Conservation (phyloP, 2,329 filamentous ascomycete genomes). For the Fusarium denticulatum region DNA sequence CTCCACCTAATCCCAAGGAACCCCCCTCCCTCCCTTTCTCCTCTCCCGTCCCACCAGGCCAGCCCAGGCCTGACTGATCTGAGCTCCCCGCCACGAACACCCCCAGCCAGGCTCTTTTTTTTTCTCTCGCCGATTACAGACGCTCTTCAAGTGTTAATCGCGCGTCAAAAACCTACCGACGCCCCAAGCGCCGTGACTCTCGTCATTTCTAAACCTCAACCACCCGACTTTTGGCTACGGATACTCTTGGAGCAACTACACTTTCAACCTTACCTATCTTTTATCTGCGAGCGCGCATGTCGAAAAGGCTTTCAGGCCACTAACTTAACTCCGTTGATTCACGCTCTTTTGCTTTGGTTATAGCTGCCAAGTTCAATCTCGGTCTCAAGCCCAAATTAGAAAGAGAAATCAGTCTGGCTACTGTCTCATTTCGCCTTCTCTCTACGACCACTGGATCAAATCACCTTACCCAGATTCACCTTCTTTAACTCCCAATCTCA, state of each 20-base stretch:
- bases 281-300: conserved; percentile 15
- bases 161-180: conserved; percentile 46
- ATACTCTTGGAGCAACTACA: neutral
- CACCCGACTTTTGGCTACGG: conserved; percentile 4
- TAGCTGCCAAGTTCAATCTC: conserved; percentile 9
- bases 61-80: conserved; percentile 38
- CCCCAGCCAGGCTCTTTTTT: conserved; percentile 36
- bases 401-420: conserved; percentile 38
- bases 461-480: conserved; percentile 3
- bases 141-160: conserved; percentile 44
- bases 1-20: conserved; percentile 9
- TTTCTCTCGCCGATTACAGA: conserved; percentile 38
- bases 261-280: conserved; percentile 4
- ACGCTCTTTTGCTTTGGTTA: conserved; percentile 14
- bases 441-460: conserved; percentile 25
- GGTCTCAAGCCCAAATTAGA: conserved; percentile 5
- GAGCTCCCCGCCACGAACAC: conserved; percentile 43
- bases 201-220: conserved; percentile 33
- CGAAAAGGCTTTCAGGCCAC: conserved; percentile 21
- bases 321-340: neutral
- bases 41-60: conserved; percentile 19
- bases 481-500: conserved; percentile 8
- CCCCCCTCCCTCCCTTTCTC: conserved; percentile 6
- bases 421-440: conserved; percentile 29
- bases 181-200: conserved; percentile 45